phyloP scores from a whole-genome alignment of 148 eudicot genomes.

The Limonium bicolor region DNA sequence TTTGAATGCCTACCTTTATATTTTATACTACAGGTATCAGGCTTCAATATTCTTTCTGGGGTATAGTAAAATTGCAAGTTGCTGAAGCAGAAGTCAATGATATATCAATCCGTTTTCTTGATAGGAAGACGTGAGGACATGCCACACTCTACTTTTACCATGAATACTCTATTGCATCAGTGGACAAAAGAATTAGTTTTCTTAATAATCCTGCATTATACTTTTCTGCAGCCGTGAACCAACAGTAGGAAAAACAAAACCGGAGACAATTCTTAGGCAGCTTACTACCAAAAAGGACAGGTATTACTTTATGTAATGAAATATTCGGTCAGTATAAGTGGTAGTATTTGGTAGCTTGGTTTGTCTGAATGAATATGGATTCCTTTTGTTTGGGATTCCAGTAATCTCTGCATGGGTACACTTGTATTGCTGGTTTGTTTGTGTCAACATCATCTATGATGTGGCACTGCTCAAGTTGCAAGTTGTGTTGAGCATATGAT shows the following conservation, averaged over 20 bases:
- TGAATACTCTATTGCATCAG: neutral
- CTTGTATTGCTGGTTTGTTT: no score
- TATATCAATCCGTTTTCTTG: conserved; percentile 76
- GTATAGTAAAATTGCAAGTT: conserved; percentile 77
- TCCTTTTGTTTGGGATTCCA: neutral
- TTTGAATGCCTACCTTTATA: no score
- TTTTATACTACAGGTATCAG: conserved; percentile 55
- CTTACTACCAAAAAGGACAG: conserved; percentile 96
- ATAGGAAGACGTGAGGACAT: conserved; percentile 70
- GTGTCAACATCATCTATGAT: no score
- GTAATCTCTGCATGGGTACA: no score
- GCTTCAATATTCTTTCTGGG: conserved; percentile 95
- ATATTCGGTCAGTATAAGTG: no score
- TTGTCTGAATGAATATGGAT: no score
- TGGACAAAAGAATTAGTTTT: no score
- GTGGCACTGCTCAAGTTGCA: no score
- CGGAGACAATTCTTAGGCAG: conserved; percentile 95
- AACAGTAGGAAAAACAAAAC: conserved; percentile 88
- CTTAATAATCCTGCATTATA: conserved; percentile 7
- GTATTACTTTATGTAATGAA: conserved; percentile 18
- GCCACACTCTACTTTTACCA: neutral
- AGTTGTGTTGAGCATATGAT: no score
- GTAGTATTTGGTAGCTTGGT: no score
- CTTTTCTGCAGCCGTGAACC: conserved; percentile 70
- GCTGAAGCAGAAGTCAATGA: conserved; percentile 98